phyloP scores from a whole-genome alignment of 1,284 basidiomycete species.

The Moesziomyces antarcticus region DNA sequence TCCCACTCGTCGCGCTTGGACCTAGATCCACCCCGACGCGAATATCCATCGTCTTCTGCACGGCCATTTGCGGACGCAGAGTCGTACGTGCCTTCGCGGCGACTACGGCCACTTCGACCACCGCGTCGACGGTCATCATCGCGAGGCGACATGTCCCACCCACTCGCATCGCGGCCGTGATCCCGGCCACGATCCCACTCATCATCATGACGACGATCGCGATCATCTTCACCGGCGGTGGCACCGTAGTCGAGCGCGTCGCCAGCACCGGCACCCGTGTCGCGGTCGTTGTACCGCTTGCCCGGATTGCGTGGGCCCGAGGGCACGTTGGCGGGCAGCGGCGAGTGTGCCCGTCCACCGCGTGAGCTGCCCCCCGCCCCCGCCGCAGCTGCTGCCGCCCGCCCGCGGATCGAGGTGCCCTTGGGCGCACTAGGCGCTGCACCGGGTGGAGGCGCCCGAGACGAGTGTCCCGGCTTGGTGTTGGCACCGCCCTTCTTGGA shows the following conservation, averaged over 20 bases:
- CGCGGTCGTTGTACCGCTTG: constrained; percentile 63
- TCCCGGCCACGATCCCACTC: constrained; percentile 20
- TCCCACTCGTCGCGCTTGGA: constrained; percentile 32
- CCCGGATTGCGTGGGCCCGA: constrained; percentile 55
- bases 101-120: constrained; percentile 11
- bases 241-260: constrained; percentile 65
- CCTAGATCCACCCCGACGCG: constrained; percentile 10
- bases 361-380: constrained; percentile 4
- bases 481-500: neutral
- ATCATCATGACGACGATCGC: constrained; percentile 6
- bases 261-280: constrained; percentile 53
- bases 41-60: constrained; percentile 4
- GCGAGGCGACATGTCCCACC: constrained; percentile 13
- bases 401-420: constrained; percentile 38
- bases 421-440: constrained; percentile 12
- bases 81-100: constrained; percentile 24
- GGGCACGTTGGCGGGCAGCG: constrained; percentile 50
- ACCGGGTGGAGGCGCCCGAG: neutral
- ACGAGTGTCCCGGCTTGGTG: constrained; percentile 13
- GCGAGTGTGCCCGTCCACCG: constrained; percentile 30
- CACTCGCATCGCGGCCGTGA: neutral
- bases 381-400: constrained; percentile 28
- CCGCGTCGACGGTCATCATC: constrained; percentile 8
- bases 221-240: constrained; percentile 24
- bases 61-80: constrained; percentile 5